Percentiles rank a stretch among this genome's conserved stretches.
These are phyloP conservation scores for Geotrichum europaeum DNA, from an alignment of 1,139 yeast genomes.

Conservation along the genomic window DNA sequence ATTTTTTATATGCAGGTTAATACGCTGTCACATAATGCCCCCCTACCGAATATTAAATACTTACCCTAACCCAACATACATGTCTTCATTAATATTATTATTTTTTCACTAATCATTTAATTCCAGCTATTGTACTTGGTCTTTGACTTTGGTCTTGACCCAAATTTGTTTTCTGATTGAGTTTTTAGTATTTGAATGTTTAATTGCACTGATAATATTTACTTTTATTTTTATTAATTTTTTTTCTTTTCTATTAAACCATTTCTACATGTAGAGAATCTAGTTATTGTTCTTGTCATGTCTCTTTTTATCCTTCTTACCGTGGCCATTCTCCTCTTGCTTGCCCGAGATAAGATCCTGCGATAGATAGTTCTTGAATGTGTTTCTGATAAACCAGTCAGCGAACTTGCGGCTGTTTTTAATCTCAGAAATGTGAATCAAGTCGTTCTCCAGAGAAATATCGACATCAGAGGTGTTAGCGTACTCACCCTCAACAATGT, in stretches of 20 bases:
- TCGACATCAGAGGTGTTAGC: slow-evolving; percentile 42
- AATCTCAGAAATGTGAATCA: slow-evolving; percentile 42
- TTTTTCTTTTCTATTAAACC: background rate
- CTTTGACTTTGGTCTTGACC: no score
- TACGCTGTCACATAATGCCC: no score
- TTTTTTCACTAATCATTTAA: no score
- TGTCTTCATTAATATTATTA: no score
- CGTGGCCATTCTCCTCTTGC: slow-evolving; percentile 19
- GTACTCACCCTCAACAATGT: slow-evolving; percentile 39
- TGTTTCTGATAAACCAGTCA: slow-evolving; percentile 47
- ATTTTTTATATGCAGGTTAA: no score
- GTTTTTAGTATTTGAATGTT: no score
- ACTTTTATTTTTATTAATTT: background rate
- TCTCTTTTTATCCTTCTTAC: slow-evolving; percentile 8
- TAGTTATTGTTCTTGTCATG: slow-evolving; percentile 9
- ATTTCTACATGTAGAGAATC: background rate
- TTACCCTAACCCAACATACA: no score
- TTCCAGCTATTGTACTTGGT: no score
- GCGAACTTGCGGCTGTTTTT: slow-evolving; percentile 43
- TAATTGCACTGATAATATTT: no score
- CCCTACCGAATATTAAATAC: no score
- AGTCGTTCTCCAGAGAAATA: slow-evolving; percentile 38
- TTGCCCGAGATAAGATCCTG: slow-evolving; percentile 38
- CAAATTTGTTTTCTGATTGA: no score
- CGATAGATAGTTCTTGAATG: slow-evolving; percentile 40